A percentile compares a stretch with the other conserved stretches of the same genome.
These are phyloP conservation scores for Ceratobasidium theobromae DNA, from an alignment of 1,284 basidiomycete species.

Conservation along the genomic window DNA sequence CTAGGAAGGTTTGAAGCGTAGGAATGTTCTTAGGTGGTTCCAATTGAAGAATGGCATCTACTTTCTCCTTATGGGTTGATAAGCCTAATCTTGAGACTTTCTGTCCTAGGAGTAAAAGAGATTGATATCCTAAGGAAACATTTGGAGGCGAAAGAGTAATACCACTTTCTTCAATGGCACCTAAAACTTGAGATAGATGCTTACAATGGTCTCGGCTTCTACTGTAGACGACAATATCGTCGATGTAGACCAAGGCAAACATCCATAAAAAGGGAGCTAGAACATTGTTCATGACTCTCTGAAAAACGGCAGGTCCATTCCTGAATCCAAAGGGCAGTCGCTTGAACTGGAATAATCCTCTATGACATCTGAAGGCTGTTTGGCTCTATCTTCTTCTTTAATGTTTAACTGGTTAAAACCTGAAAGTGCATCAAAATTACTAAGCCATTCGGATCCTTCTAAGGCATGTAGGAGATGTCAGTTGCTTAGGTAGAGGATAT, in stretches of 20 bases:
- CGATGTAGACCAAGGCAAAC: conserved; percentile 53
- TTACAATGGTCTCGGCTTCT: conserved; percentile 42
- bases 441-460: conserved; percentile 43
- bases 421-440: conserved; percentile 46
- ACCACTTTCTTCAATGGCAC: conserved; percentile 40
- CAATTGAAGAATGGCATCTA: conserved; percentile 38
- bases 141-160: conserved; percentile 46
- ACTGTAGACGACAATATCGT: conserved; percentile 47
- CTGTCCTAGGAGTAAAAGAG: conserved; percentile 45
- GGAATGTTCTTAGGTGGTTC: conserved; percentile 38
- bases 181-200: conserved; percentile 43
- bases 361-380: conserved; percentile 48
- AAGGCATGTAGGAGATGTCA: conserved; percentile 46
- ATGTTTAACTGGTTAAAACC: conserved; percentile 49
- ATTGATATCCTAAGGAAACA: conserved; percentile 44
- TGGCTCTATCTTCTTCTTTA: conserved; percentile 39
- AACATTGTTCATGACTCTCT: conserved; percentile 47
- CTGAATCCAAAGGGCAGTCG: conserved; percentile 49
- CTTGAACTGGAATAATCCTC: conserved; percentile 47
- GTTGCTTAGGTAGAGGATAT: conserved; percentile 47
- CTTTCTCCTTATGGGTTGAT: conserved; percentile 44
- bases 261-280: conserved; percentile 47
- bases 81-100: conserved; percentile 44
- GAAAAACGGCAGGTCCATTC: conserved; percentile 49
- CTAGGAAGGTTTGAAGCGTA: conserved; percentile 43